A percentile compares a stretch with the other conserved stretches of the same genome.
phyloP scores from a whole-genome alignment of 2,329 filamentous ascomycete species.

The Exophiala dermatitidis region DNA sequence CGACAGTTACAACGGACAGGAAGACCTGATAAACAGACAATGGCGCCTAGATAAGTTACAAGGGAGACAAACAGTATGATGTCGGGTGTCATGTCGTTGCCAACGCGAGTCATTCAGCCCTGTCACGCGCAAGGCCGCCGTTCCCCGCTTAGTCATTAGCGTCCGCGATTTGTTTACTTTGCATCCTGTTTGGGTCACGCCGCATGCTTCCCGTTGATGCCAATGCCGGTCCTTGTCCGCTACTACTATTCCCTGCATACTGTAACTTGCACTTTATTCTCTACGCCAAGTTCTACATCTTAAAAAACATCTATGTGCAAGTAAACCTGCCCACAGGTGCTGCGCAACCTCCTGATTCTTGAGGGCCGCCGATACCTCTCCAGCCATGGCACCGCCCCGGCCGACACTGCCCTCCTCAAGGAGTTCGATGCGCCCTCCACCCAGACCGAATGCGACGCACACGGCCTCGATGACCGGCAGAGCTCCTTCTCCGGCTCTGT shows the following conservation, averaged over 20 bases:
- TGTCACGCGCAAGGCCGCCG: neutral
- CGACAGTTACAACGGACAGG: neutral
- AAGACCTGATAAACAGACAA: neutral
- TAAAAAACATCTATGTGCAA: neutral
- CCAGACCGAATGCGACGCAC: slow-evolving; percentile 35
- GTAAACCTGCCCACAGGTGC: neutral
- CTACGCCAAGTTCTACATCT: neutral
- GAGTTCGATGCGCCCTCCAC: slow-evolving; percentile 45
- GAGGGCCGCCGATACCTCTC: neutral
- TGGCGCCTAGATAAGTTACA: neutral
- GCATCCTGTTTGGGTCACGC: neutral
- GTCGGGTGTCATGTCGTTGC: neutral
- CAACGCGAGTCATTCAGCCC: neutral
- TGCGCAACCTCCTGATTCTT: neutral
- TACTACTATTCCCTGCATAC: neutral
- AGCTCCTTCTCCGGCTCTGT: slow-evolving; percentile 63
- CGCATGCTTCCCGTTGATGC: neutral
- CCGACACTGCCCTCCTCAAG: slow-evolving; percentile 43
- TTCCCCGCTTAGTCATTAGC: neutral
- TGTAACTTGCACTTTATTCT: slow-evolving; percentile 1
- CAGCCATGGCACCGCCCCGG: slow-evolving; percentile 49
- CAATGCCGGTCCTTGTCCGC: neutral
- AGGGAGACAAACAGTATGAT: neutral
- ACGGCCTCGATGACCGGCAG: slow-evolving; percentile 48
- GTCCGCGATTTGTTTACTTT: slow-evolving; percentile 1